Evolutionary conservation across 2,329 filamentous ascomycete genomes (phyloP).

Genomic region (Epichloe aotearoae): DNA sequence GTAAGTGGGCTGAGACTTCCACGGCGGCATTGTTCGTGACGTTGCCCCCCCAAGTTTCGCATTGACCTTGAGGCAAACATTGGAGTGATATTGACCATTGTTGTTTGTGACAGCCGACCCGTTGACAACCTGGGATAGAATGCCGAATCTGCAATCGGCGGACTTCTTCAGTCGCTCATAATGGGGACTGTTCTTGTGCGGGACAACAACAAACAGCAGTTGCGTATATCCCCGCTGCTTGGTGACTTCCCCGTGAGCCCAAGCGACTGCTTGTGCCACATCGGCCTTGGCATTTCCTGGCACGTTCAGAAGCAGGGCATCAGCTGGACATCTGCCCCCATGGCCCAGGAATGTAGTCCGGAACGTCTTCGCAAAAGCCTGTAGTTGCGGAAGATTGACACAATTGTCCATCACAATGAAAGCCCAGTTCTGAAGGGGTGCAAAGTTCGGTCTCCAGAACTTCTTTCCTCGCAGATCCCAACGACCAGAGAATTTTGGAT

Average conservation of each 20-base stretch:
- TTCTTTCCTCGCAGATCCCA: slow-evolving; percentile 78
- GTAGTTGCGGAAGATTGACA: slow-evolving; percentile 24
- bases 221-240: slow-evolving; percentile 47
- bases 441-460: slow-evolving; percentile 53
- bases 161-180: slow-evolving; percentile 87
- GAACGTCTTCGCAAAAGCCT: slow-evolving; percentile 28
- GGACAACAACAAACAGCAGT: slow-evolving; percentile 68
- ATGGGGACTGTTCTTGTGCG: slow-evolving; percentile 52
- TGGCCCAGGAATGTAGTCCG: slow-evolving; percentile 32
- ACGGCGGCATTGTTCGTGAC: slow-evolving; percentile 27
- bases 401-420: slow-evolving; percentile 52
- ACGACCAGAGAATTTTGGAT: slow-evolving; percentile 56
- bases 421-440: slow-evolving; percentile 59
- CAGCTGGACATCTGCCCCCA: slow-evolving; percentile 28
- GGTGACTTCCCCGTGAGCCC: slow-evolving; percentile 35
- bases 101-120: slow-evolving; percentile 53
- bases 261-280: slow-evolving; percentile 35
- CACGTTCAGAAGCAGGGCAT: slow-evolving; percentile 23
- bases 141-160: slow-evolving; percentile 72
- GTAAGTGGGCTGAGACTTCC: slow-evolving; percentile 19
- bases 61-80: slow-evolving; percentile 94
- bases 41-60: slow-evolving; percentile 85
- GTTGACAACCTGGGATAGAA: slow-evolving; percentile 74
- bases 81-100: slow-evolving; percentile 76
- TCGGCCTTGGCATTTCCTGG: slow-evolving; percentile 23